Evolutionary conservation across 257 asterid genomes (phyloP), one percentile per base, ranked within the genome.

Genomic region (Penstemon newberryi): DNA sequence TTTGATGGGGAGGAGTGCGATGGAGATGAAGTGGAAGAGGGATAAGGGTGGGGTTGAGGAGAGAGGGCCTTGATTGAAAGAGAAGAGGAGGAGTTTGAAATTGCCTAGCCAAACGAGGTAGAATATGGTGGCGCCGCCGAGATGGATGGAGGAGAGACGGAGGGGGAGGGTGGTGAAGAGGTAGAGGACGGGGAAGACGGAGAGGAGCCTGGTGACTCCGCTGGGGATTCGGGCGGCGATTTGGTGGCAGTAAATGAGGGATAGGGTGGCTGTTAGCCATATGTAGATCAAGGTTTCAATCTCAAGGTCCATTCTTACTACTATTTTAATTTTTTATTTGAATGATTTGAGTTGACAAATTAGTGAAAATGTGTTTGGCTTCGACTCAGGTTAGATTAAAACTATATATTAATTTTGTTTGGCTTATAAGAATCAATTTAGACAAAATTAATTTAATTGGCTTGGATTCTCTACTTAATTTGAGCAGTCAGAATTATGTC

Each of bases 81-180:
- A 57, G 65, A 82, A 83, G 63, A 88, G 89, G 75, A 91, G 77
- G 75, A 91, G 91, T 71, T 91, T 91, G 82, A 82, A 88, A 47
- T 88, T 91, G 64, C 75, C 88, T 8, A 79, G 89, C 95, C 95
- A 91, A 65, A 79, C 83, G 4, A 91, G 81, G 85, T 79, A 87
- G 64, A 89, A 82, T 63, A 63, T 25, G 49, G 95, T 72, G 57
- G 81, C 75, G 45, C 9, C 75, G 33, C 65, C 60, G 70, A 84
- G 85, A 19, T 74, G 83, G 69, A 77, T 0, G 33, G 33, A 25
- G 33, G 33, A 25, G 33, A 25, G 33, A 25, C 33, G 33, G 33
- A 25, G 33, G 33, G 33, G 33, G 33, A 84, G 88, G 47, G 75
- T 57, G 75, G 78, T 75, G 89, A 84, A 78, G 73, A 86, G 81